These are phyloP conservation scores for Arachis monticola DNA, from an alignment of 331 rosid genomes.

Conservation along the genomic window DNA sequence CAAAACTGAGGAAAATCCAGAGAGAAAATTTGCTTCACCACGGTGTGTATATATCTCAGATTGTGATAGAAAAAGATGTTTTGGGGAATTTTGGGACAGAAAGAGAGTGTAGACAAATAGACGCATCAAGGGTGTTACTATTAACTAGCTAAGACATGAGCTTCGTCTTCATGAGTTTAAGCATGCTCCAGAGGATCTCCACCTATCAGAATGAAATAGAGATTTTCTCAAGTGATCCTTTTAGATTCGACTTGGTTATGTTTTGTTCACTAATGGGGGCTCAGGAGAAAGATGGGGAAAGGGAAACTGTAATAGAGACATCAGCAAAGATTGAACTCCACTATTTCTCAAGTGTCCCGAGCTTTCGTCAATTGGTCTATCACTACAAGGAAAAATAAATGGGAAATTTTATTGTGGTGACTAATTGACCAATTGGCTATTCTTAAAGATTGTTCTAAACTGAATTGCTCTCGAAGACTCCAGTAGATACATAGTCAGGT, in stretches of 20 bases:
- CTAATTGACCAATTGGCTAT: constrained; percentile 24
- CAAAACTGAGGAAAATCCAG: not conserved
- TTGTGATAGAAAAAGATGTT: constrained; percentile 6
- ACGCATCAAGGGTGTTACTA: no score
- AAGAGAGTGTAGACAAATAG: constrained; percentile 4
- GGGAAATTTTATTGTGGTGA: constrained; percentile 18
- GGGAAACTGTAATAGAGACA: not conserved
- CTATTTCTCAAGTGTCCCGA: not conserved
- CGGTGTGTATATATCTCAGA: constrained; percentile 5
- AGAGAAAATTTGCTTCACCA: not conserved
- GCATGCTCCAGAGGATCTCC: no score
- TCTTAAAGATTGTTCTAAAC: constrained; percentile 22
- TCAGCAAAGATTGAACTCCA: not conserved
- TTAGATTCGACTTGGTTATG: no score
- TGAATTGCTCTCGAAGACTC: not conserved
- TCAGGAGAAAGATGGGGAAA: not conserved
- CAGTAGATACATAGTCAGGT: constrained; percentile 23
- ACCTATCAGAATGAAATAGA: no score
- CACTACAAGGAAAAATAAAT: not conserved
- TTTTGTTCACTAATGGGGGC: not conserved
- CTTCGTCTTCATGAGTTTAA: no score
- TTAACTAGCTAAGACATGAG: no score
- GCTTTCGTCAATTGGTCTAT: not conserved
- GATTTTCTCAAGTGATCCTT: no score
- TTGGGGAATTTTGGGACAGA: not conserved